phyloP scores from a whole-genome alignment of 2,329 filamentous ascomycete species.

The Colletotrichum paranaense region DNA sequence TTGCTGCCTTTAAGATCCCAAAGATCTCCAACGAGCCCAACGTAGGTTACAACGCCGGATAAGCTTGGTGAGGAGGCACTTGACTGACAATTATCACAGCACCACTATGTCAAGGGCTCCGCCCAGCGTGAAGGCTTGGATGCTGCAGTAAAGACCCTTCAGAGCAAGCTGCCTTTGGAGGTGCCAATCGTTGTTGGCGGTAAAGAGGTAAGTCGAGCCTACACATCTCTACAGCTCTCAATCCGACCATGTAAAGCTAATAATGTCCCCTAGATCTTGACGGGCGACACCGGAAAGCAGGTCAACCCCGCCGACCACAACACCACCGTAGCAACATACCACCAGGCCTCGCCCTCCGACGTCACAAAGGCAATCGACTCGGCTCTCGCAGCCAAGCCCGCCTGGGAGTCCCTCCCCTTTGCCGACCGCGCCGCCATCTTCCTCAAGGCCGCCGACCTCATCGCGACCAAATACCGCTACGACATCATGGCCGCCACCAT shows the following conservation, averaged over 20 bases:
- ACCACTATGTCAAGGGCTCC: slow-evolving; percentile 89
- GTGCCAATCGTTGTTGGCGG: slow-evolving; percentile 88
- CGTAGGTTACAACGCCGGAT: slow-evolving; percentile 64
- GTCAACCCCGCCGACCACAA: slow-evolving; percentile 86
- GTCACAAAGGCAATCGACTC: slow-evolving; percentile 84
- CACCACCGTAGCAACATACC: slow-evolving; percentile 83
- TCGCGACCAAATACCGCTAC: slow-evolving; percentile 93
- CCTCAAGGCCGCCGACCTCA: slow-evolving; percentile 93
- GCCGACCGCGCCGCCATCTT: slow-evolving; percentile 92
- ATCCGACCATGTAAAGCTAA: neutral
- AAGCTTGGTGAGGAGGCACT: neutral
- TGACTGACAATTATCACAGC: slow-evolving; percentile 65
- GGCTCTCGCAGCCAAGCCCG: slow-evolving; percentile 85
- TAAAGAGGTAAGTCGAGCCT: slow-evolving; percentile 70
- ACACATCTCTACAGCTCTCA: neutral
- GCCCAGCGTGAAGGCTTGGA: slow-evolving; percentile 81
- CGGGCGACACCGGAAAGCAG: slow-evolving; percentile 75
- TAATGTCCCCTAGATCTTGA: slow-evolving; percentile 66
- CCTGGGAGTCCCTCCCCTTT: slow-evolving; percentile 90
- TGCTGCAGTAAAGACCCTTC: slow-evolving; percentile 76
- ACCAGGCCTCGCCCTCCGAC: slow-evolving; percentile 81
- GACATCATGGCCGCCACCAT: slow-evolving; percentile 97
- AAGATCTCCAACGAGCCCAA: slow-evolving; percentile 95
- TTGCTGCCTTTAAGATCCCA: slow-evolving; percentile 90
- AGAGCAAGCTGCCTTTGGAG: slow-evolving; percentile 76